Evolutionary conservation across 1,139 yeast genomes (phyloP).

Genomic region (Geotrichum europaeum): DNA sequence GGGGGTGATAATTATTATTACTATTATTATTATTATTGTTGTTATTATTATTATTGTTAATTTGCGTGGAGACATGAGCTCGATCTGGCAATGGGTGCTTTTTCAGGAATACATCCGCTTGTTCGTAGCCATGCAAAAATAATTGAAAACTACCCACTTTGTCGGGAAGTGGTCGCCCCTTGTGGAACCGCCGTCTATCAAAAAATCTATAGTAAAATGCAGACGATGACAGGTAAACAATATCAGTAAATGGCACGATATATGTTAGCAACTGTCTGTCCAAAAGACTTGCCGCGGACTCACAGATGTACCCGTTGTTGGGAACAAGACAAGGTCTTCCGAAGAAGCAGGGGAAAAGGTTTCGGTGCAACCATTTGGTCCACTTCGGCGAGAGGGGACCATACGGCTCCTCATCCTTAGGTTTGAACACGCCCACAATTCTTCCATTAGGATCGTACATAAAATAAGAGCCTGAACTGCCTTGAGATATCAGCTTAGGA

Average conservation of each 20-base stretch:
- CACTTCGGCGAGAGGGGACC: conserved; percentile 75
- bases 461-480: conserved; percentile 71
- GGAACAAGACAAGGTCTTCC: conserved; percentile 71
- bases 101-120: conserved; percentile 56
- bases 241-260: conserved; percentile 64
- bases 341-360: conserved; percentile 70
- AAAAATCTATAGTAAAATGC: conserved; percentile 51
- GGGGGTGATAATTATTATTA: conserved; percentile 7
- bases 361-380: conserved; percentile 75
- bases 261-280: conserved; percentile 54
- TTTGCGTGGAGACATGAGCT: background rate
- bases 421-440: conserved; percentile 61
- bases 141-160: conserved; percentile 67
- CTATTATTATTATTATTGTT: too few species aligned
- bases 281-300: conserved; percentile 62
- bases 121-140: conserved; percentile 53
- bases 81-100: conserved; percentile 51
- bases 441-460: conserved; percentile 38
- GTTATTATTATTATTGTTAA: background rate
- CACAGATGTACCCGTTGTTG: conserved; percentile 66
- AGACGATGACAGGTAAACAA: conserved; percentile 48
- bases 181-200: conserved; percentile 36
- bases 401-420: conserved; percentile 77
- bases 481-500: conserved; percentile 55
- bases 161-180: conserved; percentile 35